phyloP scores from a whole-genome alignment of 2,329 filamentous ascomycete species.

The Samsoniella hepiali region DNA sequence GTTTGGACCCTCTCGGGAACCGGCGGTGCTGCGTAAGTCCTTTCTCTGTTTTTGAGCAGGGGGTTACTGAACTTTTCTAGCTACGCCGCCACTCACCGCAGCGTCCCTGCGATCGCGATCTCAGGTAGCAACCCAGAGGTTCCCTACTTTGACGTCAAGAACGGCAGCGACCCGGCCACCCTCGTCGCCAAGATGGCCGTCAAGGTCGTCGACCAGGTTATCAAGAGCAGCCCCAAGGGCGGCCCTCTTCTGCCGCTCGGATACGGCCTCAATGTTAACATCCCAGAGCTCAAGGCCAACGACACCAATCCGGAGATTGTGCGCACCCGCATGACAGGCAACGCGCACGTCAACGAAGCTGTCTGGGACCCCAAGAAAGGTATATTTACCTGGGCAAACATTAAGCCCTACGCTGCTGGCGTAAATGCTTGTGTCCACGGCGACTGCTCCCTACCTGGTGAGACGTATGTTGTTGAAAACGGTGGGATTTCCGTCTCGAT shows the following conservation, averaged over 20 bases:
- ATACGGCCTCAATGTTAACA: conserved; percentile 52
- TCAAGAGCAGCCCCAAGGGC: conserved; percentile 33
- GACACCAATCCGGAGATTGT: conserved; percentile 41
- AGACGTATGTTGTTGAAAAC: conserved; percentile 45
- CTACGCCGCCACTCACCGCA: conserved; percentile 47
- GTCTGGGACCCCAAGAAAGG: conserved; percentile 42
- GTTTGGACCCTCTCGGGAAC: conserved; percentile 51
- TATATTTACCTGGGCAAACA: conserved; percentile 41
- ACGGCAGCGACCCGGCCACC: conserved; percentile 43
- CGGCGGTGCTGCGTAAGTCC: conserved; percentile 39
- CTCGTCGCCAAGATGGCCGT: conserved; percentile 41
- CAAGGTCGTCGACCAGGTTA: conserved; percentile 43
- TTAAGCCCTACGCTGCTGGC: conserved; percentile 36
- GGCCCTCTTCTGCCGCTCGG: conserved; percentile 42
- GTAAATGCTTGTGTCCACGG: conserved; percentile 51
- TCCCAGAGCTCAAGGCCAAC: conserved; percentile 42
- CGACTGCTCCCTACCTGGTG: conserved; percentile 47
- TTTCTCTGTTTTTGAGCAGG: background rate
- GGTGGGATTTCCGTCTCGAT: conserved; percentile 42
- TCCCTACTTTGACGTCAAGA: conserved; percentile 37
- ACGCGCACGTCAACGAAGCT: conserved; percentile 44
- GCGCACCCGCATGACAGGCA: conserved; percentile 47
- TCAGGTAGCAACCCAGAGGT: conserved; percentile 42
- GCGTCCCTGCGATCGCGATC: conserved; percentile 49
- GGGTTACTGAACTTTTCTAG: conserved; percentile 26